phyloP scores from a whole-genome alignment of 345 rosid species.

The Populus davidiana region DNA sequence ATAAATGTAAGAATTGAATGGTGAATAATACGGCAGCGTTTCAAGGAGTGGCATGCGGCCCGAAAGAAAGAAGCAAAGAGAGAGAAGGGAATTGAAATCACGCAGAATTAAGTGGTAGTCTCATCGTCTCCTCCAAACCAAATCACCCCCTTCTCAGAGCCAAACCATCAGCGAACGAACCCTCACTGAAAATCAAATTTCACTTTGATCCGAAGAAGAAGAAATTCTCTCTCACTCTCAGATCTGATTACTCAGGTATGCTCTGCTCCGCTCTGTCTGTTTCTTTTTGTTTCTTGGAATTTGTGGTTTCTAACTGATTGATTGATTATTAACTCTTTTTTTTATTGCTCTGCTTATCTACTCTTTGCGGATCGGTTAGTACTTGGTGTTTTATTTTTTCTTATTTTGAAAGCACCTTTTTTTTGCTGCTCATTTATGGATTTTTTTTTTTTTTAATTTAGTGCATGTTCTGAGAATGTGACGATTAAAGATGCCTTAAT shows the following conservation, averaged over 20 bases:
- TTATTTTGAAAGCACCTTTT: too few relatives aligned
- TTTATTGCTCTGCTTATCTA: neutral
- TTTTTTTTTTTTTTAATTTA: neutral
- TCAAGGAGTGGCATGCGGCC: slow-evolving; percentile 16
- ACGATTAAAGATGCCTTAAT: neutral
- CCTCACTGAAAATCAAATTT: slow-evolving; percentile 22
- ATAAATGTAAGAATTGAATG: too few relatives aligned
- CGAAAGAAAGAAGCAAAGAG: neutral
- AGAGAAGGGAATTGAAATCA: slow-evolving; percentile 12
- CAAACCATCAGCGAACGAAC: slow-evolving; percentile 16
- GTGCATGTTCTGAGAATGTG: neutral
- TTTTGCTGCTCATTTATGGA: too few relatives aligned
- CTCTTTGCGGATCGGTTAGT: slow-evolving; percentile 1
- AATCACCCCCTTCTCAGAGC: too few relatives aligned
- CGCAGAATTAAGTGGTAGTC: slow-evolving; percentile 25
- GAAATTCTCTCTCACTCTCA: neutral
- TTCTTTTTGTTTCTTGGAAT: neutral
- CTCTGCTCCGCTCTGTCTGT: neutral
- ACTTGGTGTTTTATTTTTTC: too few relatives aligned
- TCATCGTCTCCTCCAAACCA: slow-evolving; percentile 21
- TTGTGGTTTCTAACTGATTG: neutral
- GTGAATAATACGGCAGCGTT: slow-evolving; percentile 21
- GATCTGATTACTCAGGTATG: slow-evolving; percentile 33
- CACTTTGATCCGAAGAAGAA: slow-evolving; percentile 12
- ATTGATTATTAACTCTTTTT: neutral